phyloP scores from a whole-genome alignment of 768 basidiomycete genomes.

The Megacollybia marginata region DNA sequence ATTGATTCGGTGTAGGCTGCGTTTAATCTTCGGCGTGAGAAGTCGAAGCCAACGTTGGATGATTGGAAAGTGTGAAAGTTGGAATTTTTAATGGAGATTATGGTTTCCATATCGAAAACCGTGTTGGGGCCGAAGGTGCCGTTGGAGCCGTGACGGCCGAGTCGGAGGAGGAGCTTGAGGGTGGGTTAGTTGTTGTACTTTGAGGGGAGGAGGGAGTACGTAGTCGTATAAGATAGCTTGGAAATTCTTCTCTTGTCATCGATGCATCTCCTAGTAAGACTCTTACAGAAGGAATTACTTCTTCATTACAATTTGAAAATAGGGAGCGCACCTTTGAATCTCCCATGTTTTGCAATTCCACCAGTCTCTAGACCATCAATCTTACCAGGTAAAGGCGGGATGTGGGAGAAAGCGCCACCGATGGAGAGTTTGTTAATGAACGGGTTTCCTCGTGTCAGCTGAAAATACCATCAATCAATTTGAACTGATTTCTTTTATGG shows the following conservation, averaged over 20 bases:
- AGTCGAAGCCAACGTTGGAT: slow-evolving; percentile 7
- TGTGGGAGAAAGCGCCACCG: slow-evolving; percentile 6
- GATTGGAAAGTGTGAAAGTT: slow-evolving; percentile 5
- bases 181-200: no score
- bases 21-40: slow-evolving; percentile 2
- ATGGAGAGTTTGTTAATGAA: slow-evolving; percentile 9
- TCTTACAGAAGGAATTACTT: no score
- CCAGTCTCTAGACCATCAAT: slow-evolving; percentile 9
- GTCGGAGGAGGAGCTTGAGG: slow-evolving; percentile 6
- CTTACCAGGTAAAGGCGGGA: not conserved
- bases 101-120: slow-evolving; percentile 5
- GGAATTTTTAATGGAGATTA: slow-evolving; percentile 2
- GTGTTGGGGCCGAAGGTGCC: slow-evolving; percentile 6
- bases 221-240: slow-evolving; percentile 10
- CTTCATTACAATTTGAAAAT: not conserved
- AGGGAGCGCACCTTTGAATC: slow-evolving; percentile 7
- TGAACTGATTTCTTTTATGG: no score
- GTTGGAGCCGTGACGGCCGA: slow-evolving; percentile 6
- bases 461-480: no score
- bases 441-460: slow-evolving; percentile 10
- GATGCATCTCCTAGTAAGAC: slow-evolving; percentile 11
- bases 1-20: slow-evolving; percentile 3
- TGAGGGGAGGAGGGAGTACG: not conserved
- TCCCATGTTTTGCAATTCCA: slow-evolving; percentile 11
- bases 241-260: slow-evolving; percentile 11